Evolutionary conservation across 1,139 yeast species (phyloP).

Genomic region (Wickerhamiella infanticola): DNA sequence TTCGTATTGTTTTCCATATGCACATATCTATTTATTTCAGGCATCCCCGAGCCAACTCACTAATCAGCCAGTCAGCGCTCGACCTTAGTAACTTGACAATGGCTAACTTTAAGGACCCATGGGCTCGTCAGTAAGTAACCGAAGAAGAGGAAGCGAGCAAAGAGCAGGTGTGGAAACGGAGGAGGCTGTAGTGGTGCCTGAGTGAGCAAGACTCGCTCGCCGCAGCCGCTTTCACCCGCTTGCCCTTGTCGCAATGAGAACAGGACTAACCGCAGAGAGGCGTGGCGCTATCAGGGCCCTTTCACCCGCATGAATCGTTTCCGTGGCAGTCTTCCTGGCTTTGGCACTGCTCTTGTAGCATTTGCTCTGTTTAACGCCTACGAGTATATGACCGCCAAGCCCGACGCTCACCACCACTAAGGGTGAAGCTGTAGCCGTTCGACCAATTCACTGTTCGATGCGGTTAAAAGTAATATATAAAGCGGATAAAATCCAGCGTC

Average conservation of each 20-base stretch:
- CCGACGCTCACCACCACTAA: constrained; percentile 11
- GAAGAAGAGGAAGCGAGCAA: neutral
- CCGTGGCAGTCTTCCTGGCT: constrained; percentile 68
- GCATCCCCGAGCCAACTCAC: neutral
- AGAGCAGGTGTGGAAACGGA: neutral
- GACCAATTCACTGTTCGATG: too few species aligned
- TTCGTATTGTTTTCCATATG: too few species aligned
- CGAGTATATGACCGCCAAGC: constrained; percentile 30
- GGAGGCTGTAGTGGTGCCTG: too few species aligned
- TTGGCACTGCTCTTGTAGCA: constrained; percentile 67
- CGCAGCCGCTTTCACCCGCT: too few species aligned
- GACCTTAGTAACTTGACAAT: neutral
- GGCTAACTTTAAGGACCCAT: constrained; percentile 26
- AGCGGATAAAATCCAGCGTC: too few species aligned
- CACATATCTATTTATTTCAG: neutral
- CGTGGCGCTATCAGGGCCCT: constrained; percentile 81
- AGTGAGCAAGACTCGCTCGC: too few species aligned
- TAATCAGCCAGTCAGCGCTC: neutral
- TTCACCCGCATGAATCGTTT: constrained; percentile 59
- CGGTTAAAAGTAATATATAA: too few species aligned
- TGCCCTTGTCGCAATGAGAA: too few species aligned
- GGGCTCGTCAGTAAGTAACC: constrained; percentile 33
- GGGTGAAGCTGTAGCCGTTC: neutral
- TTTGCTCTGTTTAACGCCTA: constrained; percentile 50
- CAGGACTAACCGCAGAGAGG: constrained; percentile 39